phyloP scores from a whole-genome alignment of 75 land plant genomes.

The Pinus tabuliformis region DNA sequence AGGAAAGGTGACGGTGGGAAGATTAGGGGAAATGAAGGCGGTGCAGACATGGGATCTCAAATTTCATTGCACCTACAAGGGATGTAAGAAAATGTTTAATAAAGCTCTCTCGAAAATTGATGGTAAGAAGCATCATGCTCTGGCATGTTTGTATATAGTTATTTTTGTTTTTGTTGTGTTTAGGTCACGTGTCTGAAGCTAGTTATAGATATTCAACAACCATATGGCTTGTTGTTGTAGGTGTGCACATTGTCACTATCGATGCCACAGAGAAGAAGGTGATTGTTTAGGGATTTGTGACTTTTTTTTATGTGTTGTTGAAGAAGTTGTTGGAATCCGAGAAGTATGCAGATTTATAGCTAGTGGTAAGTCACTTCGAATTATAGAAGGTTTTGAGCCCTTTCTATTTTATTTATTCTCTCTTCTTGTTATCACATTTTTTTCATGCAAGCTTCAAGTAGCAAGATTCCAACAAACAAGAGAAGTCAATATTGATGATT shows the following conservation, averaged over 20 bases:
- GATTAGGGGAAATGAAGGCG: too few relatives aligned
- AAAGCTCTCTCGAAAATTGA: conserved; percentile 53
- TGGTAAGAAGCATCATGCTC: conserved; percentile 19
- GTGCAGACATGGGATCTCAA: conserved; percentile 20
- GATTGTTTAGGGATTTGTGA: conserved; percentile 16
- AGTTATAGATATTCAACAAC: background rate
- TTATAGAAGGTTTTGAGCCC: too few relatives aligned
- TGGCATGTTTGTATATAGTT: background rate
- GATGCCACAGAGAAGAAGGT: conserved; percentile 30
- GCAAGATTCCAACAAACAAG: background rate
- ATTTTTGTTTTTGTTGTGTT: background rate
- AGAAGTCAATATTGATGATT: background rate
- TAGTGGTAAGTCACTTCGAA: too few relatives aligned
- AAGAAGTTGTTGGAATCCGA: conserved; percentile 8
- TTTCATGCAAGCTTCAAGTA: too few relatives aligned
- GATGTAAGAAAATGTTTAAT: conserved; percentile 67
- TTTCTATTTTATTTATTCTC: too few relatives aligned
- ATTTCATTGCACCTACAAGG: conserved; percentile 65
- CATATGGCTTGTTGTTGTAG: conserved; percentile 3
- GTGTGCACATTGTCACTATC: conserved; percentile 14
- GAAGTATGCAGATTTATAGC: conserved; percentile 31
- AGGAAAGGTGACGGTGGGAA: too few relatives aligned
- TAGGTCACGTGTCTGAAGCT: background rate
- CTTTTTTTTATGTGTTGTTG: conserved; percentile 16
- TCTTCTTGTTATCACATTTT: too few relatives aligned